phyloP scores from a whole-genome alignment of 2,329 filamentous ascomycete species.

The Penicillium hordei region DNA sequence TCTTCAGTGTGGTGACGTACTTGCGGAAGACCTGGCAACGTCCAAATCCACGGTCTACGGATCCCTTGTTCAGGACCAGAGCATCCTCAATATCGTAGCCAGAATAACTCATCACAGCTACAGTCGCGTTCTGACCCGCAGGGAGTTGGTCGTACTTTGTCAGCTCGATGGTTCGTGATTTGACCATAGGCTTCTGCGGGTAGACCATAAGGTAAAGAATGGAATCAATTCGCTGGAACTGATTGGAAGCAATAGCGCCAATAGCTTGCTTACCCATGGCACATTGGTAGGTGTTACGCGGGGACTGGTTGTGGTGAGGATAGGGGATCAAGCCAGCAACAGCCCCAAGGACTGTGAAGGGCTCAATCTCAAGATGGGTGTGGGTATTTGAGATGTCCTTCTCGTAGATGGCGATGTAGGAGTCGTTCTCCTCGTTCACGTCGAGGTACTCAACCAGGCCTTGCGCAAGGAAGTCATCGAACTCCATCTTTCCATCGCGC shows the following conservation, averaged over 20 bases:
- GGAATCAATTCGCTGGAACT: conserved; percentile 95
- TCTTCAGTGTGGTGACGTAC: conserved; percentile 79
- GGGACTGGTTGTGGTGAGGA: conserved; percentile 98
- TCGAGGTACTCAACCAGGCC: conserved; percentile 96
- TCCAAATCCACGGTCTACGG: conserved; percentile 90
- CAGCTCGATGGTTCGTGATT: conserved; percentile 92
- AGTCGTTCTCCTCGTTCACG: conserved; percentile 97
- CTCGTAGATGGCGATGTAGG: conserved; percentile 88
- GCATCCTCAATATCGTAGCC: conserved; percentile 99
- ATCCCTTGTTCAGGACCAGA: conserved; percentile 93
- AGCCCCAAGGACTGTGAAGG: conserved; percentile 92
- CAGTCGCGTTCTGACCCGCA: conserved; percentile 93
- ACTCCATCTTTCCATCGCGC: conserved; percentile 78
- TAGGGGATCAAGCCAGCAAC: conserved; percentile 97
- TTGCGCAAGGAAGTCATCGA: conserved; percentile 88
- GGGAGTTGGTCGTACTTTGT: conserved; percentile 97
- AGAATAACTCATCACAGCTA: conserved; percentile 98
- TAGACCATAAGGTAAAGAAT: conserved; percentile 96
- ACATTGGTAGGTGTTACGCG: conserved; percentile 97
- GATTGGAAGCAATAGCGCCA: conserved; percentile 95
- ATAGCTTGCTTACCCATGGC: conserved; percentile 99
- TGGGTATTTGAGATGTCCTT: conserved; percentile 77
- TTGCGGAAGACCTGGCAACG: conserved; percentile 98
- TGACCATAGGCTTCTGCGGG: conserved; percentile 95
- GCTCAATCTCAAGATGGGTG: conserved; percentile 96